A percentile compares a stretch with the other conserved stretches of the same genome.
These are phyloP conservation scores for Adansonia madagascariensis DNA, from an alignment of 441 rosid genomes.

Conservation along the genomic window DNA sequence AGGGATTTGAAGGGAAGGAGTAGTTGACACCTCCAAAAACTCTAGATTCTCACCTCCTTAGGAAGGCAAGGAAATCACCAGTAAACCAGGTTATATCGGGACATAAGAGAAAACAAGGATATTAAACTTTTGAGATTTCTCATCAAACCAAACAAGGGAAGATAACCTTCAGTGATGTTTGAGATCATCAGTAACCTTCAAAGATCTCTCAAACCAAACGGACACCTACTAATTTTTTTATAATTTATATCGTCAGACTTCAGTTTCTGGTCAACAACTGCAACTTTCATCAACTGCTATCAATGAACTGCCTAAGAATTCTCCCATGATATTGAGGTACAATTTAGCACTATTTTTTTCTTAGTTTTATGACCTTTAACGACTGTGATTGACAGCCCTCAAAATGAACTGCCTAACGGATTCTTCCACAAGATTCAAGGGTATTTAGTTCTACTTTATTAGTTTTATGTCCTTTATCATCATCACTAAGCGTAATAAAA, in stretches of 20 bases:
- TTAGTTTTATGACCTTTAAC: not conserved
- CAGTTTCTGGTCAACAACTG: not conserved
- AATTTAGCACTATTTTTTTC: not conserved
- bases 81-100: not conserved
- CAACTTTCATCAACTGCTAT: not conserved
- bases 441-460: not conserved
- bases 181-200: not conserved
- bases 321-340: not conserved
- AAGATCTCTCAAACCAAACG: conserved; percentile 2
- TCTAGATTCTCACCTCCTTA: not conserved
- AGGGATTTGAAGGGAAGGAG: conserved; percentile 4
- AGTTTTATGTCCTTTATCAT: not conserved
- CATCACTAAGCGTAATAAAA: not conserved
- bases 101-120: not conserved
- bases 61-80: conserved; percentile 3
- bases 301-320: not conserved
- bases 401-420: not conserved
- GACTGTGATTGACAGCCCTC: not conserved
- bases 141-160: conserved; percentile 13
- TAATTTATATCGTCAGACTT: not conserved
- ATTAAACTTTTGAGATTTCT: not conserved
- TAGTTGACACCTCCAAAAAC: not conserved
- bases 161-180: not conserved
- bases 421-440: not conserved
- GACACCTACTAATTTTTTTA: not conserved